Base-by-base conservation (phyloP, 495 filamentous ascomycete genomes). In the Durotheca rogersii region DNA sequence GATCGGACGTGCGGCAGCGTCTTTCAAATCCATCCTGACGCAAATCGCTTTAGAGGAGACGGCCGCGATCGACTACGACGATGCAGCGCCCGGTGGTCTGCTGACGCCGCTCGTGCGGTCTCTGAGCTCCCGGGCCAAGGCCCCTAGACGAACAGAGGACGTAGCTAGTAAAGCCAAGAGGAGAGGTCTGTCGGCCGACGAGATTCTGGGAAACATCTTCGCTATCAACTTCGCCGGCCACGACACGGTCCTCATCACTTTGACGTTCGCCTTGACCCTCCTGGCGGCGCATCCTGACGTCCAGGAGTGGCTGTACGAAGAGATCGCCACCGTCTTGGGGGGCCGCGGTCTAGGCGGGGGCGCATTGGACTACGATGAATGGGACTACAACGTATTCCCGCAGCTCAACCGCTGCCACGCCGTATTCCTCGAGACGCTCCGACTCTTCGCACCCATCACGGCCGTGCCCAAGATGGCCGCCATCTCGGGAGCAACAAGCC, bases 171-270 rank as follows among this genome's bases (percentile, higher is more conserved):
- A 12, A 11, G n/a, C 12, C 29, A 32, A 23, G 42, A 19, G 6
- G 64, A n/a, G n/a, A n/a, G n/a, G 58, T 0, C 57, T 67, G 0
- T 58, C 49, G 6, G 53, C 60, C 7, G 16, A n/a, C 1, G 75
- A 79, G 47, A 70, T 80, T n/a, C 72, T 64, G 15, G 75, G 77
- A 25, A 80, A 81, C 37, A 67, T 81, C 10, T 82, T 79, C 40
- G 65, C 75, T 4, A 77, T 81, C 48, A 80, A 68, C 27, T 67
- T 73, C 17, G 81, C 79, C 1, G 80, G 79, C 0, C 76, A 77
- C 51, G 79, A 82, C 38, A 81, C 79, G 0, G 78, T 75, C 0
- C 72, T 77, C 0, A 74, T 73, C 27, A 77, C 73, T 0, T 56
- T 83, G 14, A 67, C 71, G 0, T 78, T 74, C 51, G 68, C 75